Percentiles rank a stretch among this genome's conserved stretches.
Conservation (phyloP, 371 early-diverging fungal species). For the Rhizopus arrhizus region DNA sequence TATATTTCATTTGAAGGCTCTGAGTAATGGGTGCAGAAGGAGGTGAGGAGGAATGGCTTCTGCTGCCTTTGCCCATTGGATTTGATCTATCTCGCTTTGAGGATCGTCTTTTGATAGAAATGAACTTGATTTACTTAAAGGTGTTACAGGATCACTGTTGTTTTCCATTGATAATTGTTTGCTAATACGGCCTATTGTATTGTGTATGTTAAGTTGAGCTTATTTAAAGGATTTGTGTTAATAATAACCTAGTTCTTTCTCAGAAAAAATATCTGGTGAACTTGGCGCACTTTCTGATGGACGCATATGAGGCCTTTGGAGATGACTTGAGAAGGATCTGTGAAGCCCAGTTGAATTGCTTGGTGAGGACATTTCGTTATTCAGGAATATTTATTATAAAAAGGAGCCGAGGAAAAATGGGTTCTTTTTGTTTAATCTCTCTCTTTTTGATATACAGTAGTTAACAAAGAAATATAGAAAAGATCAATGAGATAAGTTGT, state of each 20-base stretch:
- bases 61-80: conserved; percentile 17
- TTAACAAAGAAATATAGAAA: not conserved
- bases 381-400: not conserved
- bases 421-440: not conserved
- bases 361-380: conserved; percentile 38
- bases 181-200: not conserved
- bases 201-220: not conserved
- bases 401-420: not conserved
- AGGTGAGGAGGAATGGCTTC: conserved; percentile 32
- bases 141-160: conserved; percentile 10
- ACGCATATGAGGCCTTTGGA: conserved; percentile 44
- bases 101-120: conserved; percentile 40
- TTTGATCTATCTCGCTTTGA: conserved; percentile 35
- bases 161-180: conserved; percentile 5
- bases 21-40: conserved; percentile 25
- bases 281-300: conserved; percentile 28
- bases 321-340: conserved; percentile 50
- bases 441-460: not conserved
- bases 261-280: conserved; percentile 35
- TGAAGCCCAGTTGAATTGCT: conserved; percentile 39
- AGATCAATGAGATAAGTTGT: too few species aligned
- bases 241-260: conserved; percentile 23
- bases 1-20: conserved; percentile 18
- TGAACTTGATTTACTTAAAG: conserved; percentile 12
- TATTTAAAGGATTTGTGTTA: not conserved